Evolutionary conservation across 495 filamentous ascomycete genomes (phyloP).

Genomic region (Penicillium cinerascens): DNA sequence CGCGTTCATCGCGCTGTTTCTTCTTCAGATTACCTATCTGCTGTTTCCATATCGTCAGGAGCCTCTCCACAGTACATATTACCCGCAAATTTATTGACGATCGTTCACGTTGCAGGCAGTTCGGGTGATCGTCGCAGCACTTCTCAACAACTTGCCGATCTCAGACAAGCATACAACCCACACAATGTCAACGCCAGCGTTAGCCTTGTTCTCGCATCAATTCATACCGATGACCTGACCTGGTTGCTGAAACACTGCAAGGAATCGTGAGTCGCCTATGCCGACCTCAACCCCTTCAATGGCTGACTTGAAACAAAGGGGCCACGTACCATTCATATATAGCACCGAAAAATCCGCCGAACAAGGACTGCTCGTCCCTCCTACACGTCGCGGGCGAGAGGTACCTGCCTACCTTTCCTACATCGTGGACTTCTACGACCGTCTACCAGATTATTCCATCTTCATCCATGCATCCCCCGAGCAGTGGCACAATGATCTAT

Average conservation of each 20-base stretch:
- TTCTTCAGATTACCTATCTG: no score
- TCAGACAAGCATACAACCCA: conserved; percentile 7
- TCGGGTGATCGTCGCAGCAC: not conserved
- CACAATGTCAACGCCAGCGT: conserved; percentile 7
- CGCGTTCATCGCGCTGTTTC: no score
- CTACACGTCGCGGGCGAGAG: conserved; percentile 37
- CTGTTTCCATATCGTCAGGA: no score
- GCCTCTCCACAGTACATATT: no score
- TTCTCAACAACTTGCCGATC: conserved; percentile 1
- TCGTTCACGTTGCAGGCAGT: no score
- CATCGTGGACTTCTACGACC: conserved; percentile 36
- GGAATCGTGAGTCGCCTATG: no score
- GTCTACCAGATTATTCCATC: conserved; percentile 34
- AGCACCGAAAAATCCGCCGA: conserved; percentile 30
- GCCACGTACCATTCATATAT: no score
- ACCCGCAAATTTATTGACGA: no score
- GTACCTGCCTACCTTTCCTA: conserved; percentile 40
- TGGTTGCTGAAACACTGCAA: conserved; percentile 15
- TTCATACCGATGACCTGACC: conserved; percentile 10
- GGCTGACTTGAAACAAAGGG: no score
- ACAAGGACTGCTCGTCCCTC: conserved; percentile 26
- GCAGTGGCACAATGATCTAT: conserved; percentile 46
- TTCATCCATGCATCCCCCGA: conserved; percentile 40
- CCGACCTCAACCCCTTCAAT: no score
- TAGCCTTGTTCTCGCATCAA: conserved; percentile 11